Percentiles rank a stretch among this genome's conserved stretches.
These are phyloP conservation scores for Xylaria sp. DNA, from an alignment of 2,329 filamentous ascomycete species.

Conservation along the genomic window DNA sequence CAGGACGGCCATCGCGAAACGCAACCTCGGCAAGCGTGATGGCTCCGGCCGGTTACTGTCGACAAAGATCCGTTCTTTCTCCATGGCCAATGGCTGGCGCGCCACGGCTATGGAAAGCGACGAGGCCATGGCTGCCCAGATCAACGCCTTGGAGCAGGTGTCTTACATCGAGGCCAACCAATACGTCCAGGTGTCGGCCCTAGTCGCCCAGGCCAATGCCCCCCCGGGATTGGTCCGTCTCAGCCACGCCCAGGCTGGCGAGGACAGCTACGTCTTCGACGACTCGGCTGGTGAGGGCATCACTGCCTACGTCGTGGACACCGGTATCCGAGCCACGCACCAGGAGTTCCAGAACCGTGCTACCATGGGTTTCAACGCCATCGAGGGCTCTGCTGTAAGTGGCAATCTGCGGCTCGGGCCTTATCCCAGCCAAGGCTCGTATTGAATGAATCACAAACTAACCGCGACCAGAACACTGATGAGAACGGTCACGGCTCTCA, in stretches of 20 bases:
- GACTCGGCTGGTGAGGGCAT: conserved; percentile 58
- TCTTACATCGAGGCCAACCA: conserved; percentile 61
- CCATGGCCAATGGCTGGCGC: conserved; percentile 54
- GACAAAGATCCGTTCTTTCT: conserved; percentile 52
- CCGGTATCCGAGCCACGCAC: conserved; percentile 64
- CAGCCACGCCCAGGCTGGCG: conserved; percentile 49
- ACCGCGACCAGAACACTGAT: conserved; percentile 52
- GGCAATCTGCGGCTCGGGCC: background rate
- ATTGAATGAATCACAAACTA: conserved; percentile 16
- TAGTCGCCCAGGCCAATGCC: conserved; percentile 58
- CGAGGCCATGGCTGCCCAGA: conserved; percentile 54
- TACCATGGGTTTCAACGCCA: conserved; percentile 57
- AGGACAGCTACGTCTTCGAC: conserved; percentile 57
- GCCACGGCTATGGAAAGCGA: conserved; percentile 60
- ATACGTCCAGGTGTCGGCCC: conserved; percentile 49
- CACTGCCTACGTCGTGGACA: conserved; percentile 69
- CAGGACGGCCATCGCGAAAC: conserved; percentile 57
- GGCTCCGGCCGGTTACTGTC: conserved; percentile 55
- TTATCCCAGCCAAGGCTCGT: background rate
- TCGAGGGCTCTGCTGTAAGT: conserved; percentile 51
- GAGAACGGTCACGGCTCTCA: conserved; percentile 69
- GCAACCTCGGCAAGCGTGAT: conserved; percentile 60
- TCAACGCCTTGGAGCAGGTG: conserved; percentile 56
- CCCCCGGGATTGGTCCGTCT: conserved; percentile 60
- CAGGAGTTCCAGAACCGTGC: conserved; percentile 62